Evolutionary conservation across 768 basidiomycete species (phyloP).

Genomic region (Nidularia pulvinata): DNA sequence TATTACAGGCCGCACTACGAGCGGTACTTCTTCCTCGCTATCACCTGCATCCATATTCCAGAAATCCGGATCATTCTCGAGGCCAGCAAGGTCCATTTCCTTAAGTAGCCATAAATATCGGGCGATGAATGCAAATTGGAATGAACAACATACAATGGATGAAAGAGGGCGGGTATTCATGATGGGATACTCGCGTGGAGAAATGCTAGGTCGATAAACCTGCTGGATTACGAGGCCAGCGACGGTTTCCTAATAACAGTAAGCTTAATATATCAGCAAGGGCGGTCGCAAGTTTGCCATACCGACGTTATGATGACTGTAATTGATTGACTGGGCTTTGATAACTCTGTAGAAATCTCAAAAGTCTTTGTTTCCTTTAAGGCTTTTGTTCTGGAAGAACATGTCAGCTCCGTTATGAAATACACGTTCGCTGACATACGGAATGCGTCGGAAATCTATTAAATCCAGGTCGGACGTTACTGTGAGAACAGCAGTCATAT

Average conservation of each 20-base stretch:
- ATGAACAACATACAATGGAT: conserved; percentile 39
- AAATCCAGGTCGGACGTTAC: conserved; percentile 74
- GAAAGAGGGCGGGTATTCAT: conserved; percentile 70
- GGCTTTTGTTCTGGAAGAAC: conserved; percentile 57
- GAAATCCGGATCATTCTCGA: conserved; percentile 70
- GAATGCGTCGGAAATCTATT: conserved; percentile 79
- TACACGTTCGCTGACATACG: conserved; percentile 38
- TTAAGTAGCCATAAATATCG: conserved; percentile 16
- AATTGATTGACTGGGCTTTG: conserved; percentile 75
- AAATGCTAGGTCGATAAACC: conserved; percentile 57
- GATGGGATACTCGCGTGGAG: conserved; percentile 60
- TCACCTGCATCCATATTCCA: conserved; percentile 56
- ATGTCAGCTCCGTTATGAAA: neutral
- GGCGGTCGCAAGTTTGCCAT: conserved; percentile 9
- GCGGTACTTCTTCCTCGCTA: conserved; percentile 19
- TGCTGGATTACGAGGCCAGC: conserved; percentile 62
- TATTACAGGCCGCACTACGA: conserved; percentile 6
- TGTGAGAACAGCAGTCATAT: conserved; percentile 74
- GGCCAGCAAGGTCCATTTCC: conserved; percentile 66
- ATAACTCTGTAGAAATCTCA: conserved; percentile 55
- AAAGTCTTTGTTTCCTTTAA: conserved; percentile 63
- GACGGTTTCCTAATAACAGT: conserved; percentile 57
- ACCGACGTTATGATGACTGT: conserved; percentile 65
- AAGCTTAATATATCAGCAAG: no score
- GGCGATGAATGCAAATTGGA: neutral